Evolutionary conservation across 192 early-diverging fungal genomes (phyloP).

Genomic region (Jimgerdemannia lactiflua): DNA sequence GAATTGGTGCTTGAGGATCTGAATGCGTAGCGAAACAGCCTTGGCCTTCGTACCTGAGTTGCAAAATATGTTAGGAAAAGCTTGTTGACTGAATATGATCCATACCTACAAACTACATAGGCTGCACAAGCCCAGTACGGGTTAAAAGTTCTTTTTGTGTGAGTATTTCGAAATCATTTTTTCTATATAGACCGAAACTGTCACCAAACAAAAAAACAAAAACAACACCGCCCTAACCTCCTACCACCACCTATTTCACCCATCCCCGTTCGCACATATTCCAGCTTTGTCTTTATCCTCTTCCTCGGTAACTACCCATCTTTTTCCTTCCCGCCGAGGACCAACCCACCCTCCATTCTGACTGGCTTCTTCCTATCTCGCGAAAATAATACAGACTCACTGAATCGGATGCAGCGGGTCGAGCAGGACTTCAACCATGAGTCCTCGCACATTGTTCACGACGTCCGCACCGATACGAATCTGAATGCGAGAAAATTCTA

Average conservation of each 20-base stretch:
- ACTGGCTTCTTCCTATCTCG: neutral
- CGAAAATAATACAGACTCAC: conserved; percentile 33
- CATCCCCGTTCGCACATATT: neutral
- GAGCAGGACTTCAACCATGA: conserved; percentile 9
- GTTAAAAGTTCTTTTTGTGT: conserved; percentile 51
- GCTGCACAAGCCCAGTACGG: conserved; percentile 28
- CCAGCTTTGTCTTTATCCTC: conserved; percentile 50
- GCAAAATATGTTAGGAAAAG: too few relatives aligned
- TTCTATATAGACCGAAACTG: neutral
- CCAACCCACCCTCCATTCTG: neutral
- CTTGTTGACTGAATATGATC: too few relatives aligned
- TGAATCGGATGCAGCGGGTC: conserved; percentile 38
- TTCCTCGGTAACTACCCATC: conserved; percentile 42
- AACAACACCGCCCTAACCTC: too few relatives aligned
- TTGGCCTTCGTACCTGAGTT: too few relatives aligned
- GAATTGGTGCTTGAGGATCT: neutral
- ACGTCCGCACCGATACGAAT: conserved; percentile 31
- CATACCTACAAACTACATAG: conserved; percentile 1
- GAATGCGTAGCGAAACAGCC: too few relatives aligned
- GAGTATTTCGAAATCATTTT: conserved; percentile 14
- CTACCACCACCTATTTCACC: too few relatives aligned
- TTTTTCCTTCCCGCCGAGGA: neutral
- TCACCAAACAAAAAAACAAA: too few relatives aligned
- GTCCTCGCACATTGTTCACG: conserved; percentile 7
- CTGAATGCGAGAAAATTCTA: conserved; percentile 51